Evolutionary conservation across 2,329 filamentous ascomycete genomes (phyloP).

Genomic region (Chaetomium strumarium): DNA sequence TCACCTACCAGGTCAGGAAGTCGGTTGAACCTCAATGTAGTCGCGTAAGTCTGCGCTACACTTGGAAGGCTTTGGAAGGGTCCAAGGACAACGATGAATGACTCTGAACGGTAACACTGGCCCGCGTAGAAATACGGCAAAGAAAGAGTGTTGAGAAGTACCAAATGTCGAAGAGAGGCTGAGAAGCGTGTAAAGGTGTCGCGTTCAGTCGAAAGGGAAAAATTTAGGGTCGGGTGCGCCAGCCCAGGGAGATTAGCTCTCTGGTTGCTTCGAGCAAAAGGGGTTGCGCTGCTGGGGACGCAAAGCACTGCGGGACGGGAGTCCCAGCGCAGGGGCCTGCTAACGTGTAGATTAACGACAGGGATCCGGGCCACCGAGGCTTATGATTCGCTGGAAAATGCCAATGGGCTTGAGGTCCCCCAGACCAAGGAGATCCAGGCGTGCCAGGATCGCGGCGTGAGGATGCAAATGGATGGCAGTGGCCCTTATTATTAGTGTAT

Average conservation of each 20-base stretch:
- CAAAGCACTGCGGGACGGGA: conserved; percentile 13
- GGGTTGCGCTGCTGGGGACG: conserved; percentile 18
- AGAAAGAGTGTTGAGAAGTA: conserved; percentile 26
- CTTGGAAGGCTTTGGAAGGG: conserved; percentile 23
- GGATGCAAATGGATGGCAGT: neutral
- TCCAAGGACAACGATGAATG: conserved; percentile 14
- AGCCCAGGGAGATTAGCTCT: conserved; percentile 20
- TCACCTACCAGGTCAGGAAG: conserved; percentile 23
- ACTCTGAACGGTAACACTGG: conserved; percentile 22
- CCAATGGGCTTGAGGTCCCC: conserved; percentile 19
- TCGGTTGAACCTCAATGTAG: conserved; percentile 20
- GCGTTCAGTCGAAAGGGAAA: conserved; percentile 25
- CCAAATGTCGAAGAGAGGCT: conserved; percentile 23
- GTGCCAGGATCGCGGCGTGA: neutral
- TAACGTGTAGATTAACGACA: conserved; percentile 20
- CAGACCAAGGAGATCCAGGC: conserved; percentile 6
- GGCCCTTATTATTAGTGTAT: neutral
- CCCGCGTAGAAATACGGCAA: conserved; percentile 24
- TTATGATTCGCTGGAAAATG: conserved; percentile 21
- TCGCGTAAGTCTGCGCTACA: conserved; percentile 33
- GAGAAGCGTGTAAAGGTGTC: conserved; percentile 18
- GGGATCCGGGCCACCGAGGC: conserved; percentile 10
- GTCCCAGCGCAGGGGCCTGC: conserved; percentile 21
- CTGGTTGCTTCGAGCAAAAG: conserved; percentile 24
- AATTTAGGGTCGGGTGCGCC: conserved; percentile 25